phyloP scores from a whole-genome alignment of 805 yeast species.

The Scheffersomyces lignosus region DNA sequence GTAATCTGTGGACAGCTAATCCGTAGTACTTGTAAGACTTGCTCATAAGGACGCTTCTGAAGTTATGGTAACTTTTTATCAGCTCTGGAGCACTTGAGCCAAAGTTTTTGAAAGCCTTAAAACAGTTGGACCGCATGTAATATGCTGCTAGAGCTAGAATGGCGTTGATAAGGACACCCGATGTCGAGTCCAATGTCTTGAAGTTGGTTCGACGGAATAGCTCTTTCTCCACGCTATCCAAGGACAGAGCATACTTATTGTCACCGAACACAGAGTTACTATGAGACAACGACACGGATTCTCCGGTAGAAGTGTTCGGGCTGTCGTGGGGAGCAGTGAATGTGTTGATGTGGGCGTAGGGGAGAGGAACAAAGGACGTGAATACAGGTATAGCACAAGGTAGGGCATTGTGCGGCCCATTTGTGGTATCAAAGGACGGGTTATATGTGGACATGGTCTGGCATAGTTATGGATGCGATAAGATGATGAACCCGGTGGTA shows the following conservation, averaged over 20 bases:
- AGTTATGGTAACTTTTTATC: not conserved
- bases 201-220: constrained; percentile 1
- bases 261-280: too few relatives aligned
- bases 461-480: too few relatives aligned
- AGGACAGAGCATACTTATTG: constrained; percentile 1
- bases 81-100: not conserved
- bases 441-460: too few relatives aligned
- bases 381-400: too few relatives aligned
- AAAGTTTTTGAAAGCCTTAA: constrained; percentile 2
- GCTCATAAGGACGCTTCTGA: constrained; percentile 4
- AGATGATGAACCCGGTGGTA: too few relatives aligned
- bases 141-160: constrained; percentile 7
- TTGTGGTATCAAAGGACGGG: too few relatives aligned
- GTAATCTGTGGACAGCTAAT: constrained; percentile 8
- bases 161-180: constrained; percentile 5
- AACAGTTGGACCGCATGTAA: constrained; percentile 8
- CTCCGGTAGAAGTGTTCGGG: too few relatives aligned
- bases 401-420: too few relatives aligned
- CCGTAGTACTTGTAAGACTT: constrained; percentile 13
- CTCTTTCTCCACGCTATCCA: constrained; percentile 8
- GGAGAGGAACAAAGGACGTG: too few relatives aligned
- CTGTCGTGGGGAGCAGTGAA: too few relatives aligned
- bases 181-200: not conserved
- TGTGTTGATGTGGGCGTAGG: too few relatives aligned
- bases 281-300: too few relatives aligned